Conservation (phyloP, 106 monocot species). For the Dendrobium huoshanense region DNA sequence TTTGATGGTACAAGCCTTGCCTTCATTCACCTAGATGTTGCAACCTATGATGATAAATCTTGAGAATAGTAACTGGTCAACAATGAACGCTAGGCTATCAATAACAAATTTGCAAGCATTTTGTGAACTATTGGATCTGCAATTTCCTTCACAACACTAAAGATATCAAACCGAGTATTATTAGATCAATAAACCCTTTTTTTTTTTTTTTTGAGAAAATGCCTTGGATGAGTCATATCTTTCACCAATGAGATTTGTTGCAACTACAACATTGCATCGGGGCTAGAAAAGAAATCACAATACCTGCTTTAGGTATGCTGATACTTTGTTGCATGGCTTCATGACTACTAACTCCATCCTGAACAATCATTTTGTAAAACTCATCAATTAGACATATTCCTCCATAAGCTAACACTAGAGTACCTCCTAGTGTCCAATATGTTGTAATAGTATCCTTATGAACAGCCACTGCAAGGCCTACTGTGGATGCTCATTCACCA, state of each 20-base stretch:
- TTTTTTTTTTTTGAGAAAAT: too few species aligned
- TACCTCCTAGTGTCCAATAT: slow-evolving; percentile 99
- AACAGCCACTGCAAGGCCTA: slow-evolving; percentile 95
- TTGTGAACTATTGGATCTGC: slow-evolving; percentile 96
- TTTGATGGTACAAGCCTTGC: too few species aligned
- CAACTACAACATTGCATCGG: slow-evolving; percentile 93
- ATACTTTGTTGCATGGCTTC: slow-evolving; percentile 99
- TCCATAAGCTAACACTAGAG: slow-evolving; percentile 92
- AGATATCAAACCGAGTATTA: slow-evolving; percentile 86
- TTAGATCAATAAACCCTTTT: slow-evolving; percentile 94
- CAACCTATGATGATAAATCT: too few species aligned
- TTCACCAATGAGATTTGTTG: slow-evolving; percentile 93
- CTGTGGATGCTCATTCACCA: slow-evolving; percentile 97
- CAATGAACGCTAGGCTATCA: slow-evolving; percentile 33
- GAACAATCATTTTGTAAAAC: slow-evolving; percentile 99
- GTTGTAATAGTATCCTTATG: slow-evolving; percentile 97
- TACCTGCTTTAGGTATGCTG: slow-evolving; percentile 99
- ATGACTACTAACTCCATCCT: slow-evolving; percentile 99
- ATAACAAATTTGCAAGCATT: slow-evolving; percentile 97
- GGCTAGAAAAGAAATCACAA: slow-evolving; percentile 95
- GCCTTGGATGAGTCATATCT: slow-evolving; percentile 97
- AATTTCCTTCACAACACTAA: slow-evolving; percentile 97
- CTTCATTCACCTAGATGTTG: too few species aligned
- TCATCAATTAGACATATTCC: slow-evolving; percentile 98
- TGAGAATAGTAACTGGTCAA: too few species aligned